Evolutionary conservation across 2,329 filamentous ascomycete species (phyloP).

Genomic region (Thielaviopsis populi): DNA sequence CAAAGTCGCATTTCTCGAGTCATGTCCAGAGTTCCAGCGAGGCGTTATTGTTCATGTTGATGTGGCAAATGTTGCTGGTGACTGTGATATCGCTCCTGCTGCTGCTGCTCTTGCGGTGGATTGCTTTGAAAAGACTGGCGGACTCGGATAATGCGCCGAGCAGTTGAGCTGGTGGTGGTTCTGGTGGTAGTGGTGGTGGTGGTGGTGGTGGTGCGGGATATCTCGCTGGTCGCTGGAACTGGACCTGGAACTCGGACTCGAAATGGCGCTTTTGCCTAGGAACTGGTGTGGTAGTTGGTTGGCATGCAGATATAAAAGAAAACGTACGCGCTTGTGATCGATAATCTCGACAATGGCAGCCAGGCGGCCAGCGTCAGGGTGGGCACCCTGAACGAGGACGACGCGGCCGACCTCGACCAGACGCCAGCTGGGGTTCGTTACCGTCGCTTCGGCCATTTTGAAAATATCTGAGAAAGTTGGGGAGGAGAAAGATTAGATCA

Average conservation of each 20-base stretch:
- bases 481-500: conserved; percentile 17
- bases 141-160: neutral
- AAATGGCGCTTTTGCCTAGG: neutral
- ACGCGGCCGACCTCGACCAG: conserved; percentile 97
- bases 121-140: neutral
- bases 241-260: conserved; percentile 7
- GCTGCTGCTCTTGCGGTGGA: too few relatives aligned
- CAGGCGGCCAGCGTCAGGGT: conserved; percentile 70
- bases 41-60: too few relatives aligned
- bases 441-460: conserved; percentile 69
- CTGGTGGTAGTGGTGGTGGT: neutral
- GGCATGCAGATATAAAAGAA: neutral
- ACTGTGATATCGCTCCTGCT: too few relatives aligned
- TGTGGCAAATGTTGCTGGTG: too few relatives aligned
- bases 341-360: conserved; percentile 98
- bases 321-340: conserved; percentile 99
- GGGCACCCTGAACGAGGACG: conserved; percentile 69
- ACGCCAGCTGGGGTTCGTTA: conserved; percentile 78
- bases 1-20: neutral
- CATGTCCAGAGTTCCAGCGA: too few relatives aligned
- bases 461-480: conserved; percentile 23
- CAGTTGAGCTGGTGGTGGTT: neutral
- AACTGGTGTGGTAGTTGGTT: neutral
- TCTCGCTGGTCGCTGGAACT: neutral
- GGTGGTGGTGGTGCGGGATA: too few relatives aligned